phyloP scores from a whole-genome alignment of 169 alveolate genomes.

The Plasmodium gonderi region DNA sequence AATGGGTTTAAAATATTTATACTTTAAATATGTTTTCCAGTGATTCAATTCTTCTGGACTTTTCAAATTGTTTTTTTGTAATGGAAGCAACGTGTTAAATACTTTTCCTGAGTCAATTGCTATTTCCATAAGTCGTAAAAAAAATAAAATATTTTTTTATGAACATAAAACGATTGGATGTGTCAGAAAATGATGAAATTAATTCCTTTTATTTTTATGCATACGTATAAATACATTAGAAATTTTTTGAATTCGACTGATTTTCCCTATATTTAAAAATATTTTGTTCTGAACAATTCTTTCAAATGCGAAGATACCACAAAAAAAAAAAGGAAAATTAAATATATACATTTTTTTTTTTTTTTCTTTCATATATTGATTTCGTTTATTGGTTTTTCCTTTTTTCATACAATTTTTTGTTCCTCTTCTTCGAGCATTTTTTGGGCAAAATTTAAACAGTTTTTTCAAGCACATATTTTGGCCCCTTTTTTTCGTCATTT shows the following conservation, averaged over 20 bases:
- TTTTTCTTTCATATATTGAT: background rate
- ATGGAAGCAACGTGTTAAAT: background rate
- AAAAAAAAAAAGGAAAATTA: too few relatives aligned
- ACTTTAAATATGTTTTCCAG: background rate
- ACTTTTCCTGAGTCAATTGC: background rate
- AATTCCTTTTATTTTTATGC: background rate
- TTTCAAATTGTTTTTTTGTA: background rate
- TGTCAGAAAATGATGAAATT: background rate
- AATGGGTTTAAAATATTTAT: background rate
- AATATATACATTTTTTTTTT: too few relatives aligned
- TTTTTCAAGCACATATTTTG: background rate
- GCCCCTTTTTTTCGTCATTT: background rate
- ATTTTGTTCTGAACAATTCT: background rate
- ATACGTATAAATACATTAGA: background rate
- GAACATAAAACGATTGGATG: background rate
- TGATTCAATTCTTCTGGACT: background rate
- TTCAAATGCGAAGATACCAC: background rate
- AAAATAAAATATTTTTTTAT: background rate
- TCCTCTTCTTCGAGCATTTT: background rate
- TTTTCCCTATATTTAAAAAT: background rate
- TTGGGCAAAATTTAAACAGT: too few relatives aligned
- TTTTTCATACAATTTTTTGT: background rate
- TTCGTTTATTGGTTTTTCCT: background rate
- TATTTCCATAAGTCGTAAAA: background rate
- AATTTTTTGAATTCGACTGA: background rate